Evolutionary conservation across 805 yeast genomes (phyloP).

Genomic region (Kluyveromyces lactis): DNA sequence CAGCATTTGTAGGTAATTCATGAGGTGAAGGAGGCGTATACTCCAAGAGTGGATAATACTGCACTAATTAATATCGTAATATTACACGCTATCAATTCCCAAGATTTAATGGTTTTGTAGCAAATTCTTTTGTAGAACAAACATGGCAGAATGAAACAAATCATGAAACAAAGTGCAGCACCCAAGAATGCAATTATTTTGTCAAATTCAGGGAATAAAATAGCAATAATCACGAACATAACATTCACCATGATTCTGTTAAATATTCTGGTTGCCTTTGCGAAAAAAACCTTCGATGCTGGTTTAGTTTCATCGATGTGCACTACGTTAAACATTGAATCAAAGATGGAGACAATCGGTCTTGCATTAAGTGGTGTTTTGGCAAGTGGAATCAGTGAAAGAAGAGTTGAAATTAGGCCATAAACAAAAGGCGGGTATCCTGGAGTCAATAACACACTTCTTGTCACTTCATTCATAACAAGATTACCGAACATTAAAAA

Average conservation of each 20-base stretch:
- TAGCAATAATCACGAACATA: slow-evolving; percentile 49
- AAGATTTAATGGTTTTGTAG: slow-evolving; percentile 32
- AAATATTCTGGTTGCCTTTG: slow-evolving; percentile 12
- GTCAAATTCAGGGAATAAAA: slow-evolving; percentile 71
- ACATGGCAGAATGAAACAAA: slow-evolving; percentile 74
- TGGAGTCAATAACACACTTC: slow-evolving; percentile 54
- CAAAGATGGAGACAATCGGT: slow-evolving; percentile 70
- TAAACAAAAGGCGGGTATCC: slow-evolving; percentile 63
- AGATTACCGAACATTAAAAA: slow-evolving; percentile 71
- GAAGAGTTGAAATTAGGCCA: slow-evolving; percentile 51
- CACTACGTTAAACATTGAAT: slow-evolving; percentile 36
- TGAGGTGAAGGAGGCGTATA: slow-evolving; percentile 41
- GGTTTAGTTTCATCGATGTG: slow-evolving; percentile 16
- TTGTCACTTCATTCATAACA: slow-evolving; percentile 68
- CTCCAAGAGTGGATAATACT: slow-evolving; percentile 48
- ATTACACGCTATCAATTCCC: slow-evolving; percentile 35
- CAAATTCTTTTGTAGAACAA: slow-evolving; percentile 59
- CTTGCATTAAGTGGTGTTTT: slow-evolving; percentile 78
- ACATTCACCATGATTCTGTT: slow-evolving; percentile 45
- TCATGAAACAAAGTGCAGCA: slow-evolving; percentile 66
- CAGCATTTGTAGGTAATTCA: slow-evolving; percentile 7
- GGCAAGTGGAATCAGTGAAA: slow-evolving; percentile 78
- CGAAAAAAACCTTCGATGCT: slow-evolving; percentile 12
- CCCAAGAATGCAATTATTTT: slow-evolving; percentile 76
- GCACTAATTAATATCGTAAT: slow-evolving; percentile 38